Base-by-base conservation (phyloP, 2,329 filamentous ascomycete genomes). In the Fusarium sp. region DNA sequence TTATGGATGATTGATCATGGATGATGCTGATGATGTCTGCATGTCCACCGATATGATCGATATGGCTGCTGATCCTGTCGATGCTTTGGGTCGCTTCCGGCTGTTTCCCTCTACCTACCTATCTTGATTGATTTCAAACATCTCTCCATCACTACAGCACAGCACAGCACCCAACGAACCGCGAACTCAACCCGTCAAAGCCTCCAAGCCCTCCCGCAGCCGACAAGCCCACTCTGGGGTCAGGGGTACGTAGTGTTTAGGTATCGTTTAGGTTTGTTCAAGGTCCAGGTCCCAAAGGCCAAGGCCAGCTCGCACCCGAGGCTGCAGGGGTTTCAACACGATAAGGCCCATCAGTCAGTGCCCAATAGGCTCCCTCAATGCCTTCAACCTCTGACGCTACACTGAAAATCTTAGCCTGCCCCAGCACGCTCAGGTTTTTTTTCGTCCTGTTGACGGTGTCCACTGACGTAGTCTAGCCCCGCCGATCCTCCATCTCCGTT, bases 391-490 rank as follows among this genome's bases (percentile, higher is more conserved):
- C 47, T 58, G 48, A 53, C 58, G 61, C 58, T 58, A 54, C 39
- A 45, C 49, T 53, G 41, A 55, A 58, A 58, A 61, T 59, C 68
- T 58, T 65, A 65, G 51, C 61, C 57, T 47, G 38, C 48, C 58
- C 62, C 51, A 47, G 52, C 48, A 44, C 41, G 35, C 53, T 64
- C 62, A 66, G 54, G 42, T 59, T 65, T 65, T 64, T 19, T 64
- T 42, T 36, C 13, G 36, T 25, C 58, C 49, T 60, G 45, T 58
- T 56, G 40, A 44, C 36, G 24, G 54, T 42, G 44, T 64, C 65
- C 64, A 62, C 64, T 67, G 68, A 72, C 68, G 68, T 70, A 70
- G 52, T 58, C 62, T 54, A 58, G 53, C 52, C 44, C 61, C 64
- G 61, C 53, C 61, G 68, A 70, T 70, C 65, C 31, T 50, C 58